Base-by-base conservation (phyloP, 805 yeast genomes). In the Lipomyces mesembrius region DNA sequence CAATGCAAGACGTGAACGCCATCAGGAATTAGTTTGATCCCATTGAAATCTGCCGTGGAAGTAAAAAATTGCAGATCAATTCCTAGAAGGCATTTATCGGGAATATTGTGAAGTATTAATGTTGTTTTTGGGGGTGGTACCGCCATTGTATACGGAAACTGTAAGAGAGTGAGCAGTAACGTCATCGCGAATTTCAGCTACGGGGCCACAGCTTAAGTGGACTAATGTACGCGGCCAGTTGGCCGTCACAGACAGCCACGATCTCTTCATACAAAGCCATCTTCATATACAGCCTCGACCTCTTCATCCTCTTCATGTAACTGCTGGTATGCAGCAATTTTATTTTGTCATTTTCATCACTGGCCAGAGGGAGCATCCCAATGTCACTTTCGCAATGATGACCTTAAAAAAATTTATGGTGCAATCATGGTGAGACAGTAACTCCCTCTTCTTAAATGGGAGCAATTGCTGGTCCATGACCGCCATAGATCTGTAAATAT, bases 1-100 rank as follows among this genome's bases (percentile, higher is more conserved):
- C 83, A 81, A 75, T 88, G 91, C 12, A 87, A 70, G 1, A 86
- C 75, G 74, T 88, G 91, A 0, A 81, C 58, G 0, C 91, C 91
- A 2, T 74, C 65, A 0, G 85, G 81, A 3, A 88, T 77, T 20
- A 77, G 75, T 69, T 85, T 86, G 68, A 88, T 79, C 0, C 91
- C 91, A 64, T 75, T 78, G 29, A 84, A 77, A 1, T 76, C 63
- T 9, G 75, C 66, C 32, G 79, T 81, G 8, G 83, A 73, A 46
- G 77, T 78, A 77, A 85, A 84, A 73, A 83, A 84, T 66, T 80
- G 83, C 25, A 82, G 73, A 67, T 85, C 88, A 32, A 85, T 80
- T 0, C 88, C 88, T 0, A 79, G 73, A 0, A 78, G 67, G 77
- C 80, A 78, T n/a, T 69, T 75, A 3, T 68, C 60, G 0, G 83